Evolutionary conservation across 202 grass and related monocot genomes (phyloP).

Genomic region (Brachypodium distachyon): DNA sequence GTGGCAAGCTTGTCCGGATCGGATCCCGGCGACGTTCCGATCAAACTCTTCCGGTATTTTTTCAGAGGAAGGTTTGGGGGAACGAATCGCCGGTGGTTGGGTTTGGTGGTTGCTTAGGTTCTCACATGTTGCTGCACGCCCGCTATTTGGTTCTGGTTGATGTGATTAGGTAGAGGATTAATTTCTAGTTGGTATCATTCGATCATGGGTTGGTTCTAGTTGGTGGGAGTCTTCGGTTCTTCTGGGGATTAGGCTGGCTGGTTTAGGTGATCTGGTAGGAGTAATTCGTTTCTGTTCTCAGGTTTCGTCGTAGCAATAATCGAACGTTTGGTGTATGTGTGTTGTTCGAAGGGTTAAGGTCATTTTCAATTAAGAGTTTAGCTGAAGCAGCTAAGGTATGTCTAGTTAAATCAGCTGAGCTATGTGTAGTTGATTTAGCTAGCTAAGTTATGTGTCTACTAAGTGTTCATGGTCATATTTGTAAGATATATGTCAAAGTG

Average conservation of each 20-base stretch:
- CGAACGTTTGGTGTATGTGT: background rate
- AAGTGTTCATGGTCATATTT: background rate
- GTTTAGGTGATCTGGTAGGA: background rate
- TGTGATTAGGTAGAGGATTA: background rate
- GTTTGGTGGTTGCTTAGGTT: slow-evolving; percentile 40
- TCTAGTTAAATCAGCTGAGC: background rate
- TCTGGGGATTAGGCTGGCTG: background rate
- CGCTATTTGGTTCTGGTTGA: slow-evolving; percentile 12
- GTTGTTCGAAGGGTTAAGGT: background rate
- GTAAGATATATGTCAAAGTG: background rate
- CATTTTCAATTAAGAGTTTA: background rate
- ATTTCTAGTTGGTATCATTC: background rate
- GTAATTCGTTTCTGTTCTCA: background rate
- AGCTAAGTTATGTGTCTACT: background rate
- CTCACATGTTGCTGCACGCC: background rate
- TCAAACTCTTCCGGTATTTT: slow-evolving; percentile 50
- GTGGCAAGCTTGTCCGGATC: slow-evolving; percentile 24
- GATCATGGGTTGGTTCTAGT: background rate
- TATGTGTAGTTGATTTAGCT: background rate
- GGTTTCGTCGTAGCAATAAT: slow-evolving; percentile 19
- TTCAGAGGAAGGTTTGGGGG: slow-evolving; percentile 39
- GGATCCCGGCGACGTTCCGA: slow-evolving; percentile 24
- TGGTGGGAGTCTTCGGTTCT: background rate
- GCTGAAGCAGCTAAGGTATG: background rate
- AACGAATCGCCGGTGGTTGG: slow-evolving; percentile 15